phyloP scores from a whole-genome alignment of 257 asterid species.

The Solanum commersonii region DNA sequence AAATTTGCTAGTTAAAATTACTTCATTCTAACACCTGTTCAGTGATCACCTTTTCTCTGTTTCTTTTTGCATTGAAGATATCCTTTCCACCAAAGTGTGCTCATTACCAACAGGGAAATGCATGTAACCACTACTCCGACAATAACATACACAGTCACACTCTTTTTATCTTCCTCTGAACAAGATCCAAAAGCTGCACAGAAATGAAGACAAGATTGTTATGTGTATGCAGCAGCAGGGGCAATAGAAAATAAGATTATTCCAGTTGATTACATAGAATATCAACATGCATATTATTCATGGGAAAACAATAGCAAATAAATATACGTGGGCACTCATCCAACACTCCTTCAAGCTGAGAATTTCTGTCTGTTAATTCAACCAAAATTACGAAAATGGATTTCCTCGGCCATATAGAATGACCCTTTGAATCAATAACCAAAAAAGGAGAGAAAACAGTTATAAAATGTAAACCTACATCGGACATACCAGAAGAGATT shows the following conservation, averaged over 20 bases:
- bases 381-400: background rate
- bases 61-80: conserved; percentile 27
- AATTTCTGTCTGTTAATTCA: background rate
- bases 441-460: background rate
- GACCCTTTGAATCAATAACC: background rate
- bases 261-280: background rate
- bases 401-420: background rate
- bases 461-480: background rate
- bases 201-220: background rate
- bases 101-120: conserved; percentile 21
- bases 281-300: background rate
- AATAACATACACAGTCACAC: conserved; percentile 30
- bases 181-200: conserved; percentile 62
- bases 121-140: conserved; percentile 33
- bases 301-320: background rate
- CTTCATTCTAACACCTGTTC: background rate
- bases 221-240: background rate
- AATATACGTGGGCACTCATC: background rate
- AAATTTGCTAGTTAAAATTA: background rate
- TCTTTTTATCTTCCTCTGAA: conserved; percentile 43
- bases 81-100: conserved; percentile 64
- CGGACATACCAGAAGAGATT: background rate
- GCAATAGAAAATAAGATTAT: background rate
- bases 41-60: conserved; percentile 31
- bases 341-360: background rate